Evolutionary conservation across 1,139 yeast genomes (phyloP), one percentile per base, ranked within the genome.

Genomic region (Blastobotrys elegans): DNA sequence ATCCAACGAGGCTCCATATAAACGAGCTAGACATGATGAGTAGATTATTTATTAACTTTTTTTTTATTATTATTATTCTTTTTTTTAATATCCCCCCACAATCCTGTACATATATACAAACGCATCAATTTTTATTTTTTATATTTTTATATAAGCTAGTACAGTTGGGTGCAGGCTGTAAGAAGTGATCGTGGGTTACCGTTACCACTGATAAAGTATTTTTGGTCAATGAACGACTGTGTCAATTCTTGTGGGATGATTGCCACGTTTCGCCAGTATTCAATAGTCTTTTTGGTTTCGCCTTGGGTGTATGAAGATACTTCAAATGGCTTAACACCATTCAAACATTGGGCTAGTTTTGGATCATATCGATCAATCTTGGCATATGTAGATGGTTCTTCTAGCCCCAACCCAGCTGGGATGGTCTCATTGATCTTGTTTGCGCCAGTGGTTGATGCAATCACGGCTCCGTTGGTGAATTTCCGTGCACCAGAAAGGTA

Each of bases 151-250:
- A 43, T n/a, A 43, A 16, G 18, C 16, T 48, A 48, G 41, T 44
- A 44, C 27, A 43, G 34, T 35, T 52, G 54, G 16, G 48, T 46
- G 71, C 68, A 56, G 72, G 67, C 48, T 77, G 72, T 59, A 72
- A 84, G 65, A 53, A 86, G 66, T 54, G 77, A 79, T 49, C 84
- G 76, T 35, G 95, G 90, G 65, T 85, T 87, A 56, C 96, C 96
- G 55, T 83, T 80, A 43, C 95, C 90, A 54, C 84, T 75, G 31
- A 82, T 62, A 54, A 79, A 76, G 60, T 80, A 79, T 60, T 79
- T 78, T 57, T 81, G 78, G 40, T 70, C 67, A 2, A 71, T 64
- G 34, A 76, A 58, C 47, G 65, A 68, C 43, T 72, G 73, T 11
- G 64, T 48, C 5, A 67, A 53, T 24, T 72, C 69, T 8, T 32